A percentile compares a stretch with the other conserved stretches of the same genome.
Evolutionary conservation across 2,329 filamentous ascomycete genomes (phyloP).

Genomic region (Cladosporium colombiae): DNA sequence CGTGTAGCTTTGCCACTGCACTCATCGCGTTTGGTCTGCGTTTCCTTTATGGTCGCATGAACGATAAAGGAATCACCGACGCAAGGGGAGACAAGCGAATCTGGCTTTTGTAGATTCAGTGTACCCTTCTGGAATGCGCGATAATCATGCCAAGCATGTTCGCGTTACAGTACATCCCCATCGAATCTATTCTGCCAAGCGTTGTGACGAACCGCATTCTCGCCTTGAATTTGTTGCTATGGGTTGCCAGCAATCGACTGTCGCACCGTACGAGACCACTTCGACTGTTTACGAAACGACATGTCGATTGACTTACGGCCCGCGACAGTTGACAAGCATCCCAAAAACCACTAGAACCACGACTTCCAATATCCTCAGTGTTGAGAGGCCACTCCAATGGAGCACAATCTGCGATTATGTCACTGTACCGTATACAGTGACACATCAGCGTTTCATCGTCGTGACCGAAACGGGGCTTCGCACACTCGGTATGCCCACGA

Average conservation of each 20-base stretch:
- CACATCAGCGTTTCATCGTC: background rate
- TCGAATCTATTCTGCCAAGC: background rate
- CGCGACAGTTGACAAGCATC: background rate
- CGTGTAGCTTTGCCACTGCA: conserved; percentile 39
- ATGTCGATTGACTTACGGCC: background rate
- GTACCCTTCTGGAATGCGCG: background rate
- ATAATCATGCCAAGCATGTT: background rate
- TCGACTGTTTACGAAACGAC: background rate
- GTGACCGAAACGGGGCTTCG: background rate
- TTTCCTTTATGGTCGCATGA: conserved; percentile 36
- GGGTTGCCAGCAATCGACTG: background rate
- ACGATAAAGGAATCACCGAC: conserved; percentile 26
- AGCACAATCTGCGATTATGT: background rate
- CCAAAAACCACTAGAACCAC: background rate
- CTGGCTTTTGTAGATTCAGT: conserved; percentile 27
- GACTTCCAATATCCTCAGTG: background rate
- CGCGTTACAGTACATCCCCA: background rate
- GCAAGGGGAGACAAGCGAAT: conserved; percentile 30
- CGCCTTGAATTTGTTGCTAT: background rate
- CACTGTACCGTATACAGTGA: background rate
- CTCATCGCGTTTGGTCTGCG: conserved; percentile 31
- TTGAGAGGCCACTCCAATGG: background rate
- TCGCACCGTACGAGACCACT: background rate
- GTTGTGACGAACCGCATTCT: background rate
- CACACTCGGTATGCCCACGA: background rate